Evolutionary conservation across 768 basidiomycete species (phyloP), one percentile per base, ranked within the genome.

Genomic region (Calvatia gigantea): DNA sequence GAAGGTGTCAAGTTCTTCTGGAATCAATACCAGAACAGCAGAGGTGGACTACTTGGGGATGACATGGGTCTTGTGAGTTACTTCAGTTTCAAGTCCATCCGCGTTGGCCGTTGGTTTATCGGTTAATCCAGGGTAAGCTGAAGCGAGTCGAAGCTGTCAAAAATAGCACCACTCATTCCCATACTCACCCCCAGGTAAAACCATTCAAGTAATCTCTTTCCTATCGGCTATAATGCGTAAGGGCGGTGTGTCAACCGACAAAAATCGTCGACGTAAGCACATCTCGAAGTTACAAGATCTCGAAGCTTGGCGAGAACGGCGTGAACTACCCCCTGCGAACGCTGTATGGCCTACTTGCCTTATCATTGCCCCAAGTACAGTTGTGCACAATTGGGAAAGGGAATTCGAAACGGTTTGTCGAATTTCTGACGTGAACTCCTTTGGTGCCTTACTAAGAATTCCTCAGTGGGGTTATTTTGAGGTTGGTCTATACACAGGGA

Each of bases 401-500:
- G 96, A 99, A 68, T 84, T 98, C 53, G 71, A 86, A 60, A 91
- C 84, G 31, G 94, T 91, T 58, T 50, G 71, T 67, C 27, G 1
- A 19, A 4, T 32, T 28, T 19, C 12, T 55, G 8, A 21, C 23
- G n/a, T 6, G 21, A 17, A 12, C 29, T 25, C 4, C 19, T 8
- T 21, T 15, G 12, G 23, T n/a, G n/a, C 21, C 21, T 58, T 5
- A 29, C 21, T 50, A 61, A 25, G 51, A 45, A 45, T 21, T 47
- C 11, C 52, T 17, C 21, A 95, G 91, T 98, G 96, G 96, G 91
- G 91, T 0, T 95, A 94, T 67, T 95, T 98, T 60, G 92, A 95
- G 69, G 85, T 90, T 37, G 90, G 86, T 1, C 68, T 85, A 47
- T 94, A 89, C 63, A 80, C 75, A 15, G 85, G 86, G 0, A 63